A percentile compares a stretch with the other conserved stretches of the same genome.
phyloP scores from a whole-genome alignment of 805 yeast genomes.

The Isabelozyma gotoi region DNA sequence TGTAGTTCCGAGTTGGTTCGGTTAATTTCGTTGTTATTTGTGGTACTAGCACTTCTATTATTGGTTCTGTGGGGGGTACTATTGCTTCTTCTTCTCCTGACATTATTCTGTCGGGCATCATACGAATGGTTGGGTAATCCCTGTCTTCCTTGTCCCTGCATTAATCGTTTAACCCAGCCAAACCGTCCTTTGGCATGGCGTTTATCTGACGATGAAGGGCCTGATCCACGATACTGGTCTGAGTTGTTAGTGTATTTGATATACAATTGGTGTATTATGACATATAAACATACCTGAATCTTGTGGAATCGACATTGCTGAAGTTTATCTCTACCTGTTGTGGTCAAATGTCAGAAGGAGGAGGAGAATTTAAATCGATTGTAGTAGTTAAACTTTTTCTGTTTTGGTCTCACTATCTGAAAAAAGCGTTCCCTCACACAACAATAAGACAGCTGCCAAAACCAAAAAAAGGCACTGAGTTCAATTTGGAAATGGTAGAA shows the following conservation, averaged over 20 bases:
- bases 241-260: background rate
- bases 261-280: background rate
- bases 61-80: constrained; percentile 1
- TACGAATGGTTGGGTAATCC: constrained; percentile 1
- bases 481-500: background rate
- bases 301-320: background rate
- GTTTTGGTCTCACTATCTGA: background rate
- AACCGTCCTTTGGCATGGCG: constrained; percentile 32
- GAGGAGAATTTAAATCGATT: background rate
- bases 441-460: too few relatives aligned
- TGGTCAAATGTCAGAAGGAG: too few relatives aligned
- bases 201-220: constrained; percentile 18
- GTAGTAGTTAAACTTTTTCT: background rate
- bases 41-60: constrained; percentile 4
- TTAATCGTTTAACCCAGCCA: constrained; percentile 41
- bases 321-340: too few relatives aligned
- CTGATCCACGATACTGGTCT: background rate
- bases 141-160: constrained; percentile 33
- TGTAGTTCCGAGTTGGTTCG: constrained; percentile 2
- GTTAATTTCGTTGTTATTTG: background rate
- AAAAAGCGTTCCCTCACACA: too few relatives aligned
- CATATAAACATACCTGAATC: background rate
- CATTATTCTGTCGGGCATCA: constrained; percentile 1
- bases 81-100: constrained; percentile 2
- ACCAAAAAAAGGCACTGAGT: too few relatives aligned